These are phyloP conservation scores for Lasiodiplodia hormozganensis DNA, from an alignment of 2,329 filamentous ascomycete genomes.

Conservation along the genomic window DNA sequence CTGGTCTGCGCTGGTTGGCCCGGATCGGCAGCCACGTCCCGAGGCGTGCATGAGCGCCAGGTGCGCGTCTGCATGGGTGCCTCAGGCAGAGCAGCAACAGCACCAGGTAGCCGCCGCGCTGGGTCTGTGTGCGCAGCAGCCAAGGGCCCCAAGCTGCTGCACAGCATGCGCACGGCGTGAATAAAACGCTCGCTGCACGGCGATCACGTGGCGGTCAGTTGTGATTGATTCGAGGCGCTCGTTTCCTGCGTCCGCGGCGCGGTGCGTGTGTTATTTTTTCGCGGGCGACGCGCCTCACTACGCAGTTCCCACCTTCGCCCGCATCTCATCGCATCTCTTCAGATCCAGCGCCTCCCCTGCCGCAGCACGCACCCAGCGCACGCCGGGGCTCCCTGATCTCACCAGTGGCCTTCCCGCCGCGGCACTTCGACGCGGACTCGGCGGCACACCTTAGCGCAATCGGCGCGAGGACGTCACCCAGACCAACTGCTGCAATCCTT, in stretches of 20 bases:
- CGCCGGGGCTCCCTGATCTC: constrained; percentile 24
- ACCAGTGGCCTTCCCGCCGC: constrained; percentile 26
- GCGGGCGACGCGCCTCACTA: constrained; percentile 14
- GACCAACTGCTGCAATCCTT: constrained; percentile 27
- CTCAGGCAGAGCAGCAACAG: constrained; percentile 3
- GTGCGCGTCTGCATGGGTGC: constrained; percentile 16
- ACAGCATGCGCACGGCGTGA: constrained; percentile 26
- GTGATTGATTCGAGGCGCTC: constrained; percentile 11
- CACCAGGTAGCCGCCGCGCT: constrained; percentile 11
- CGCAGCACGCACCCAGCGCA: constrained; percentile 7
- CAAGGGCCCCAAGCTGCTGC: constrained; percentile 19
- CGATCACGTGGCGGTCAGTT: constrained; percentile 27
- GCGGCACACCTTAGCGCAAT: constrained; percentile 26
- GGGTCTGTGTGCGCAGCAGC: constrained; percentile 22
- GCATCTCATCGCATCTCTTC: constrained; percentile 27
- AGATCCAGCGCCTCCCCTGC: constrained; percentile 21
- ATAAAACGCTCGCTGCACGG: constrained; percentile 24
- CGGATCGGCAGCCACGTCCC: constrained; percentile 24
- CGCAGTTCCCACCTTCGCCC: constrained; percentile 8
- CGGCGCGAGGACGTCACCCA: constrained; percentile 25
- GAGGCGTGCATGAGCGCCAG: constrained; percentile 20
- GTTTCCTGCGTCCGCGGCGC: not conserved
- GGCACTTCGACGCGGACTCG: constrained; percentile 27
- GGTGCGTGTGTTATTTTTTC: constrained; percentile 18
- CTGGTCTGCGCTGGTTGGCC: constrained; percentile 9